Evolutionary conservation across 2,329 filamentous ascomycete species (phyloP).

Genomic region (Cercospora sp.): DNA sequence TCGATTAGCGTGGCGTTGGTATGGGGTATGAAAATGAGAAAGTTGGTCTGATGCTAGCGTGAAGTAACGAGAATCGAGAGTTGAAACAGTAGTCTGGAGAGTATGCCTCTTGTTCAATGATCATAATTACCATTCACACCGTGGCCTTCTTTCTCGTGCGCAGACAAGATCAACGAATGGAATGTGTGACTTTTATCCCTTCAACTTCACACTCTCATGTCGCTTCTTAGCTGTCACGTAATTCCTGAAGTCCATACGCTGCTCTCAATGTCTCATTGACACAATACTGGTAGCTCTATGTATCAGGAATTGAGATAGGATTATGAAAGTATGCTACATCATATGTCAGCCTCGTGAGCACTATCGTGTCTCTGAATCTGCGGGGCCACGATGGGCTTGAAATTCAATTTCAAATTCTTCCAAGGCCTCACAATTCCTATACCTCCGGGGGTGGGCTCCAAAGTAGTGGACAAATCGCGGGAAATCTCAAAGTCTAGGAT

Average conservation of each 20-base stretch:
- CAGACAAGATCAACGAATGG: background rate
- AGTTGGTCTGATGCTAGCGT: background rate
- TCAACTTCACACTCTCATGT: background rate
- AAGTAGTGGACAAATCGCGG: background rate
- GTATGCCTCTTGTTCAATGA: background rate
- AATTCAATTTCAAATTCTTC: background rate
- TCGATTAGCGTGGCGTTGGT: slow-evolving; percentile 1
- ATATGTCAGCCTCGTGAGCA: background rate
- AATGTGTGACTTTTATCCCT: background rate
- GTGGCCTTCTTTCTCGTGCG: background rate
- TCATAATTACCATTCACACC: background rate
- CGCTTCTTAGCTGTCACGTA: background rate
- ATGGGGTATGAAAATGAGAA: background rate
- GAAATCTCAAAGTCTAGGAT: background rate
- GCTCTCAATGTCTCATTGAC: too few relatives aligned
- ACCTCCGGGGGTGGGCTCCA: background rate
- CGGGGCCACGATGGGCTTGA: background rate
- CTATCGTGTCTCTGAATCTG: background rate
- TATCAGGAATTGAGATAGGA: background rate
- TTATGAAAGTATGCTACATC: background rate
- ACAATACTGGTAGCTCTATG: background rate
- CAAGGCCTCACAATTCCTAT: background rate
- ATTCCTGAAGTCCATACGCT: background rate
- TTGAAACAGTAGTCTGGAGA: background rate
- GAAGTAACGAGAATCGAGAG: background rate